A percentile compares a stretch with the other conserved stretches of the same genome.
These are phyloP conservation scores for Penicillium sp. DNA, from an alignment of 2,329 filamentous ascomycete genomes.

Conservation along the genomic window DNA sequence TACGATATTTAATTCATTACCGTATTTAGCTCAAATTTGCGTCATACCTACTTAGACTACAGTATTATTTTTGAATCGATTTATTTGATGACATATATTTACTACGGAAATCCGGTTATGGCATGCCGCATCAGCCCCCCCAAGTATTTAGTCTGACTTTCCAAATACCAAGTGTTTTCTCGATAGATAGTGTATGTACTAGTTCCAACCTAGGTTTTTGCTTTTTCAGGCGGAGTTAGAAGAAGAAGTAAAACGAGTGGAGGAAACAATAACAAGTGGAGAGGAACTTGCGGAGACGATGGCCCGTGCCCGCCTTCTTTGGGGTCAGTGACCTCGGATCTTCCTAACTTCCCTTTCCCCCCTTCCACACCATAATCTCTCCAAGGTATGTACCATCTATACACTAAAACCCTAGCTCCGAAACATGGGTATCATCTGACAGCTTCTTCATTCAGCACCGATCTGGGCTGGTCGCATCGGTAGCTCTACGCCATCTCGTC, in stretches of 20 bases:
- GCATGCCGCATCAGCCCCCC: not conserved
- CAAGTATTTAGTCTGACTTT: not conserved
- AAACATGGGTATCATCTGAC: slow-evolving; percentile 22
- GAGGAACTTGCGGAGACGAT: slow-evolving; percentile 5
- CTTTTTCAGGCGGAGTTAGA: not conserved
- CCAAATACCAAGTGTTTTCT: not conserved
- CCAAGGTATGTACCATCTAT: slow-evolving; percentile 2
- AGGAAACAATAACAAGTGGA: not conserved
- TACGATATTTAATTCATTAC: not conserved
- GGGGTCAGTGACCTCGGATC: slow-evolving; percentile 2
- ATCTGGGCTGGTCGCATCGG: slow-evolving; percentile 26
- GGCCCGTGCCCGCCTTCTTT: slow-evolving; percentile 4
- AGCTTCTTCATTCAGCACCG: slow-evolving; percentile 16
- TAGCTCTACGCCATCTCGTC: slow-evolving; percentile 28
- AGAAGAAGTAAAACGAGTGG: not conserved
- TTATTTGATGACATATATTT: not conserved
- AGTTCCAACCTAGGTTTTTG: not conserved
- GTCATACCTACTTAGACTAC: no score
- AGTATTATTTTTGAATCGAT: not conserved
- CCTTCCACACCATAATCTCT: not conserved
- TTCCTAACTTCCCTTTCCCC: slow-evolving; percentile 1
- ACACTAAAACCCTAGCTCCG: slow-evolving; percentile 6
- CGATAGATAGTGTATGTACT: not conserved
- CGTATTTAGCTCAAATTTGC: not conserved
- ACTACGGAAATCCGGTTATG: slow-evolving; percentile 3